Base-by-base conservation (phyloP, 345 rosid species). In the Nephelium lappaceum region DNA sequence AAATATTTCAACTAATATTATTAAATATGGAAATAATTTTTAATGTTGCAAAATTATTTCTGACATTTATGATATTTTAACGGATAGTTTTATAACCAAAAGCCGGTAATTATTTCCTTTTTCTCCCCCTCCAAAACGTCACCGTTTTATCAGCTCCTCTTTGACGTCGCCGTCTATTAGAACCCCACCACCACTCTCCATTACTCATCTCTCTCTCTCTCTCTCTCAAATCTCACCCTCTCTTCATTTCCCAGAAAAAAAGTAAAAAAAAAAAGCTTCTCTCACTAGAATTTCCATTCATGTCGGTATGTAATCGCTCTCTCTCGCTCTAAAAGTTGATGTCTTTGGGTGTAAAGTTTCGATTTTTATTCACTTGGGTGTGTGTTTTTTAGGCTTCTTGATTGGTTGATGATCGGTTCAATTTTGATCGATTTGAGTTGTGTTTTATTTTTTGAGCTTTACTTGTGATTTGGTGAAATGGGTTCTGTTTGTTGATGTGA, bases 221-320 rank as follows among this genome's bases (percentile, higher is more conserved):
- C 42, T 78, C 74, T 60, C 76, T 74, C 23, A 51, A 27, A 58
- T 63, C 51, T 76, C 77, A 38, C 76, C 73, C 9, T 18, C 57
- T 9, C 49, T 62, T 61, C 67, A 11, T 60, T 77, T 39, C 67
- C 67, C 65, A 7, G 47, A 19, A 27, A 63, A 36, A 72, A 36
- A 12, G 12, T 8, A 23, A 39, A 9, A 15, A 3, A 63, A 65
- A 75, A 10, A 15, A 11, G 12, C 25, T n/a, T 82, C 80, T 84
- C 85, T 80, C 83, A 77, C 83, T 58, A 24, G 55, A 23, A 24
- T 66, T 69, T 64, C 15, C 78, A 86, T 86, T 85, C 89, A 91
- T 90, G 94, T 83, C 92, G 94, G 94, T 90, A 87, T 79, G 93
- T 80, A 16, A 69, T 55, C 74, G 57, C 77, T 66, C 15, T 66